Conservation (phyloP, 2,329 filamentous ascomycete species). For the Malbranchea zuffiana region DNA sequence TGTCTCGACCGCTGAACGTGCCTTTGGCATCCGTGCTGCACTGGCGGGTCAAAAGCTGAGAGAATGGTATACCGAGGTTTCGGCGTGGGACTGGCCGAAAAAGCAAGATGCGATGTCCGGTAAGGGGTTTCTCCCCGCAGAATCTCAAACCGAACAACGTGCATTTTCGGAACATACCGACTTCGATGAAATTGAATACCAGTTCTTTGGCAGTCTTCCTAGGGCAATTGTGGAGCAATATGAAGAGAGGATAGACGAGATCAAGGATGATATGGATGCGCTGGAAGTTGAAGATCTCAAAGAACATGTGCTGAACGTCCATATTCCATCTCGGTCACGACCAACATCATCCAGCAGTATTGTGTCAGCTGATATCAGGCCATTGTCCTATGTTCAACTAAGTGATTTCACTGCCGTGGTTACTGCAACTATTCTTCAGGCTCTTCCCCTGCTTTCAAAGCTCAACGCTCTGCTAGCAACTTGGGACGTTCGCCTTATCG, state of each 20-base stretch:
- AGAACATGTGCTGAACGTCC: constrained; percentile 69
- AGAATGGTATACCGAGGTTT: constrained; percentile 49
- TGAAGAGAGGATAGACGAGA: constrained; percentile 62
- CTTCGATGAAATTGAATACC: constrained; percentile 21
- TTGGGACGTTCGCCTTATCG: constrained; percentile 66
- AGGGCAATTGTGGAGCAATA: constrained; percentile 54
- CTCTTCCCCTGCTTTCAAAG: constrained; percentile 67
- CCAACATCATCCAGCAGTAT: constrained; percentile 38
- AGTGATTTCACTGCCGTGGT: constrained; percentile 85
- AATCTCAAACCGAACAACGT: neutral
- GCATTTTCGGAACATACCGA: neutral
- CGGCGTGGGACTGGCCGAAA: constrained; percentile 48
- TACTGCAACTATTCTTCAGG: constrained; percentile 82
- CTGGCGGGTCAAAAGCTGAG: constrained; percentile 48
- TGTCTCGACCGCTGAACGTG: constrained; percentile 46
- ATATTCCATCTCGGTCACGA: constrained; percentile 54
- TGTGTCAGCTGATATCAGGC: constrained; percentile 29
- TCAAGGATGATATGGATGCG: constrained; percentile 42
- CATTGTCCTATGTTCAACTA: constrained; percentile 53
- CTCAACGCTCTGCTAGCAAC: constrained; percentile 60
- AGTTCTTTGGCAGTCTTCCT: constrained; percentile 62
- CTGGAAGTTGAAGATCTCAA: constrained; percentile 64
- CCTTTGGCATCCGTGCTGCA: constrained; percentile 49
- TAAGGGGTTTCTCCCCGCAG: constrained; percentile 33
- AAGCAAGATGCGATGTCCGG: constrained; percentile 28